These are phyloP conservation scores for Eruca vesicaria DNA, from an alignment of 441 rosid genomes.

Conservation along the genomic window DNA sequence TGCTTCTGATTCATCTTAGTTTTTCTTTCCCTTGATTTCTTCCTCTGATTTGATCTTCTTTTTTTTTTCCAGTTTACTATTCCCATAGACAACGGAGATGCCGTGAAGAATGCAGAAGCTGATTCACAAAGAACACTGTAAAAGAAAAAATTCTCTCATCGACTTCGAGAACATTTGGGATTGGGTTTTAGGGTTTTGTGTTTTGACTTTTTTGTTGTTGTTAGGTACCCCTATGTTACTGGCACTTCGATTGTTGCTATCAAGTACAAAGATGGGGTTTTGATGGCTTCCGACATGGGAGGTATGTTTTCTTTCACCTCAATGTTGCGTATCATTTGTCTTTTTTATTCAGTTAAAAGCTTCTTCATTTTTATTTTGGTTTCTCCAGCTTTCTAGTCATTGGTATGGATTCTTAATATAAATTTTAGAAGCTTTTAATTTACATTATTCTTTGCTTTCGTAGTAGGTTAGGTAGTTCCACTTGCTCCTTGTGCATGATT, in stretches of 20 bases:
- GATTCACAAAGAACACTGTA: conserved; percentile 65
- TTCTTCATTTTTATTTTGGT: background rate
- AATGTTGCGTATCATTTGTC: background rate
- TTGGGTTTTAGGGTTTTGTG: conserved; percentile 2
- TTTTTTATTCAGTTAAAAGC: background rate
- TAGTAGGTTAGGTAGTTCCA: background rate
- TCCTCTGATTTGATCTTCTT: no score
- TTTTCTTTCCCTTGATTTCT: no score
- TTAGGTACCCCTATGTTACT: conserved; percentile 83
- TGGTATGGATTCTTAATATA: background rate
- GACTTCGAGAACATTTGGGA: background rate
- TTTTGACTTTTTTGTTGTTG: background rate
- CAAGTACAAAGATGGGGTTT: conserved; percentile 89
- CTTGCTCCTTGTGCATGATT: background rate
- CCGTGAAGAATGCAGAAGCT: conserved; percentile 40
- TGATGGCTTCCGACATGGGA: conserved; percentile 98
- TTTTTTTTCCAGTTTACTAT: conserved; percentile 19
- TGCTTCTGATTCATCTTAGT: no score
- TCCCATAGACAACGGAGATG: conserved; percentile 33
- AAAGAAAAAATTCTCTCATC: background rate
- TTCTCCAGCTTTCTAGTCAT: background rate
- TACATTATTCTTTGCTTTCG: background rate
- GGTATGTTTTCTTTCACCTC: conserved; percentile 42
- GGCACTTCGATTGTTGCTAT: conserved; percentile 89
- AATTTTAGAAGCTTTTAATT: background rate